Conservation (phyloP, 2,329 filamentous ascomycete species). For the Alternaria ethzedia region DNA sequence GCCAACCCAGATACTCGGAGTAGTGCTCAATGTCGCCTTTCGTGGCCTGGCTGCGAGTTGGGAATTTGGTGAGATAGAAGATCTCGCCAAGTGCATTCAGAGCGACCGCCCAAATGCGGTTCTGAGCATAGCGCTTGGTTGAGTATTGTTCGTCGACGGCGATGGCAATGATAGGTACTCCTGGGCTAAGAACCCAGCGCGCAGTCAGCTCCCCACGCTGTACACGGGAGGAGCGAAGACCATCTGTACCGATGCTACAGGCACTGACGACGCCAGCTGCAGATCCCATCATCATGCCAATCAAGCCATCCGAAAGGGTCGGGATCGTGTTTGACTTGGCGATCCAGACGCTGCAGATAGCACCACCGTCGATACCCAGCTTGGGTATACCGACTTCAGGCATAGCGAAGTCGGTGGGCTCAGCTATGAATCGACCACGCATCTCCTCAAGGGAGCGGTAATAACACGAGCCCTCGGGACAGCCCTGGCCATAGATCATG, state of each 20-base stretch:
- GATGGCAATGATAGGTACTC: slow-evolving; percentile 87
- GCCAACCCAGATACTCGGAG: slow-evolving; percentile 74
- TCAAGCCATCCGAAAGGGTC: slow-evolving; percentile 73
- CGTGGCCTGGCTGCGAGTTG: slow-evolving; percentile 60
- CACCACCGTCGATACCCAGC: slow-evolving; percentile 72
- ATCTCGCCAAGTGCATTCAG: slow-evolving; percentile 92
- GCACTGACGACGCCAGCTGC: slow-evolving; percentile 82
- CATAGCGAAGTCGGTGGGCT: slow-evolving; percentile 65
- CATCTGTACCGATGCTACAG: slow-evolving; percentile 74
- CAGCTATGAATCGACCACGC: slow-evolving; percentile 75
- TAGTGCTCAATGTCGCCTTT: slow-evolving; percentile 58
- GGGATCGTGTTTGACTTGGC: slow-evolving; percentile 80
- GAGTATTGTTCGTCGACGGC: slow-evolving; percentile 84
- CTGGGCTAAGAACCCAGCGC: slow-evolving; percentile 88
- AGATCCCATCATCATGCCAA: slow-evolving; percentile 84
- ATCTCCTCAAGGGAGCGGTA: slow-evolving; percentile 77
- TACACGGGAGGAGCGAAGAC: slow-evolving; percentile 66
- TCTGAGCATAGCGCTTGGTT: slow-evolving; percentile 69
- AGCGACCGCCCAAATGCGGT: slow-evolving; percentile 87
- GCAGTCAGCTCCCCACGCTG: slow-evolving; percentile 79
- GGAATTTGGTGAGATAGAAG: slow-evolving; percentile 79
- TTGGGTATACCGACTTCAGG: slow-evolving; percentile 77
- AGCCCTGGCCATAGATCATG: slow-evolving; percentile 83
- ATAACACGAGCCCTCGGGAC: slow-evolving; percentile 80
- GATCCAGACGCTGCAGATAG: slow-evolving; percentile 84